Evolutionary conservation across 768 basidiomycete species (phyloP).

Genomic region (Strobilomyces echinocephalus): DNA sequence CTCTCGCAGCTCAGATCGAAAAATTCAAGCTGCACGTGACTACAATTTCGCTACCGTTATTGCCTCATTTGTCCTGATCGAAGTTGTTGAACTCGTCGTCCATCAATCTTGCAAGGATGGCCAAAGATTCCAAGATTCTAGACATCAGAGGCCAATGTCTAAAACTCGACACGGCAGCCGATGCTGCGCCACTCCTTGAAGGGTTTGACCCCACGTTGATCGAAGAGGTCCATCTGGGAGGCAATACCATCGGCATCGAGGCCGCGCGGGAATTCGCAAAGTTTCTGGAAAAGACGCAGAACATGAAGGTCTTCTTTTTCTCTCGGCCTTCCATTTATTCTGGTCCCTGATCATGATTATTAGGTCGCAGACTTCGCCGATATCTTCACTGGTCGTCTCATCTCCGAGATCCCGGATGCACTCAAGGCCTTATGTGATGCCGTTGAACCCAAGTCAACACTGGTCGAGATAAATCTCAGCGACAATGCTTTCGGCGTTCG

Average conservation of each 20-base stretch:
- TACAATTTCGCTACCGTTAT: neutral
- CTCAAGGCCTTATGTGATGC: conserved; percentile 86
- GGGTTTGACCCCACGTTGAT: conserved; percentile 59
- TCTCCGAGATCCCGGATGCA: conserved; percentile 89
- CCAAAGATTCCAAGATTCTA: conserved; percentile 5
- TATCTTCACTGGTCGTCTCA: conserved; percentile 96
- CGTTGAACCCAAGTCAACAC: conserved; percentile 71
- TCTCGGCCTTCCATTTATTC: neutral
- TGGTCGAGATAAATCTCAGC: conserved; percentile 84
- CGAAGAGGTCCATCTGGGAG: conserved; percentile 89
- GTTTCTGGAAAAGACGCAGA: conserved; percentile 62
- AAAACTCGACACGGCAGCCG: conserved; percentile 71
- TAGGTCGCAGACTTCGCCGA: conserved; percentile 95
- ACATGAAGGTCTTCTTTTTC: conserved; percentile 53
- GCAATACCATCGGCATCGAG: conserved; percentile 91
- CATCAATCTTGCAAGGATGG: neutral
- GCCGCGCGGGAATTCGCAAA: conserved; percentile 82
- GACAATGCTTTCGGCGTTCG: conserved; percentile 98
- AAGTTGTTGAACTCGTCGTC: too few species aligned
- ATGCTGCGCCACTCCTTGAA: conserved; percentile 69
- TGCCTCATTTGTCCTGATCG: too few species aligned
- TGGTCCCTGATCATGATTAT: conserved; percentile 4
- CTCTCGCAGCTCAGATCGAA: neutral
- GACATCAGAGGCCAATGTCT: conserved; percentile 38
- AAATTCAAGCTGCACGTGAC: conserved; percentile 20